These are phyloP conservation scores for Elaeis oleifera DNA, from an alignment of 202 grass and related monocot genomes.

Conservation along the genomic window DNA sequence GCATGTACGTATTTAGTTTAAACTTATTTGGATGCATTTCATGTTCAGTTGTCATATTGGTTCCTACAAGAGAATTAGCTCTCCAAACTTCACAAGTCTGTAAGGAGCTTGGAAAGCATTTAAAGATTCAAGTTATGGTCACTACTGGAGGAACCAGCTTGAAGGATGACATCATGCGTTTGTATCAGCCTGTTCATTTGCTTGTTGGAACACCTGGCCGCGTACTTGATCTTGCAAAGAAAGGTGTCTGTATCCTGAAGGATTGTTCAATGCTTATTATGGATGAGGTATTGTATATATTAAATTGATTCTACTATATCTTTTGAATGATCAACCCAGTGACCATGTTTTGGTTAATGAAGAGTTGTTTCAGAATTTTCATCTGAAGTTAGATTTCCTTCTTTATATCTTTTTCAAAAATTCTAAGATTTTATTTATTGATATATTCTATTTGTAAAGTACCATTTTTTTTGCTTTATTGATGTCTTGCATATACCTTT, in stretches of 20 bases:
- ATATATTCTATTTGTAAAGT: too few species aligned
- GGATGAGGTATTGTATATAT: constrained; percentile 56
- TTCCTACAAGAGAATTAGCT: constrained; percentile 92
- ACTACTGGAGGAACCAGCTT: constrained; percentile 94
- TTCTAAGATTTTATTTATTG: too few species aligned
- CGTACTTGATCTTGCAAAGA: constrained; percentile 78
- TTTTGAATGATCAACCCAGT: too few species aligned
- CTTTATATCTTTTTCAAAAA: too few species aligned
- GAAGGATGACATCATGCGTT: constrained; percentile 83
- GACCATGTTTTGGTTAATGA: too few species aligned
- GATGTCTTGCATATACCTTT: too few species aligned
- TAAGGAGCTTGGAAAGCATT: constrained; percentile 87
- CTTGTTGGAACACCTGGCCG: constrained; percentile 86
- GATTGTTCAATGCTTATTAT: constrained; percentile 84
- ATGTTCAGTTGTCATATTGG: constrained; percentile 84
- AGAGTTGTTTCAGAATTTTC: too few species aligned
- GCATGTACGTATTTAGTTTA: too few species aligned
- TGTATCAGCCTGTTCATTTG: constrained; percentile 87
- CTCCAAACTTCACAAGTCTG: constrained; percentile 95
- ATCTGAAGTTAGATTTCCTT: too few species aligned
- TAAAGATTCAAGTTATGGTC: constrained; percentile 90
- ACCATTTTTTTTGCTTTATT: too few species aligned
- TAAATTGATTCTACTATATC: too few species aligned
- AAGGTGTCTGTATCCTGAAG: constrained; percentile 80
- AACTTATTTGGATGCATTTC: constrained; percentile 2